A percentile compares a stretch with the other conserved stretches of the same genome.
These are phyloP conservation scores for Abortiporus biennis DNA, from an alignment of 1,284 basidiomycete species.

Conservation along the genomic window DNA sequence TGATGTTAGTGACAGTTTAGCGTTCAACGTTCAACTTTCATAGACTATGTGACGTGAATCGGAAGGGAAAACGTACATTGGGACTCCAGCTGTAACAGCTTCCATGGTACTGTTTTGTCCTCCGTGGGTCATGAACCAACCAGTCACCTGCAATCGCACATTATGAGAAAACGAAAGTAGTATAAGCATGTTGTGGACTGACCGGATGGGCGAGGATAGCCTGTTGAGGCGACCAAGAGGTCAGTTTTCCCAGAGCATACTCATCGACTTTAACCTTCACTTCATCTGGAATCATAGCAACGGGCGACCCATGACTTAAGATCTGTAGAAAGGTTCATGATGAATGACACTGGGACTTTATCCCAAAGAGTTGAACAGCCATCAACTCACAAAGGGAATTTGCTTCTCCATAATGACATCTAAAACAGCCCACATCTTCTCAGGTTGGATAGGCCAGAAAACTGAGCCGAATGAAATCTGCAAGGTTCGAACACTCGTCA, in stretches of 20 bases:
- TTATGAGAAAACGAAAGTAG: neutral
- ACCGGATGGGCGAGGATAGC: neutral
- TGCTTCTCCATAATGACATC: slow-evolving; percentile 3
- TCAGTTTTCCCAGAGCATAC: neutral
- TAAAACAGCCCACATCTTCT: neutral
- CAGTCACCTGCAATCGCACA: slow-evolving; percentile 3
- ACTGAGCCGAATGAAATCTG: slow-evolving; percentile 3
- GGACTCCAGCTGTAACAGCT: slow-evolving; percentile 10
- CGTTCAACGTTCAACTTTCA: neutral
- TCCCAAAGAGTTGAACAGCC: neutral
- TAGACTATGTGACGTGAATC: neutral
- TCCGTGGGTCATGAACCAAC: slow-evolving; percentile 14
- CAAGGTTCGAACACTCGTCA: neutral
- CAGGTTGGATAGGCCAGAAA: slow-evolving; percentile 2
- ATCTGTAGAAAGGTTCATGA: neutral
- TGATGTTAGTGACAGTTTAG: neutral
- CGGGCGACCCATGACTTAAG: neutral
- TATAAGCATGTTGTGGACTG: neutral
- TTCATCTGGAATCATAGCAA: neutral
- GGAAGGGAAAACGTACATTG: slow-evolving; percentile 7
- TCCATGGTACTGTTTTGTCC: slow-evolving; percentile 13
- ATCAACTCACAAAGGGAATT: slow-evolving; percentile 3
- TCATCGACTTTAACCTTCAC: neutral
- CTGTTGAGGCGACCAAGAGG: neutral
- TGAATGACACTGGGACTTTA: neutral